These are phyloP conservation scores for Cytospora piceicola DNA, from an alignment of 2,329 filamentous ascomycete genomes.

Conservation along the genomic window DNA sequence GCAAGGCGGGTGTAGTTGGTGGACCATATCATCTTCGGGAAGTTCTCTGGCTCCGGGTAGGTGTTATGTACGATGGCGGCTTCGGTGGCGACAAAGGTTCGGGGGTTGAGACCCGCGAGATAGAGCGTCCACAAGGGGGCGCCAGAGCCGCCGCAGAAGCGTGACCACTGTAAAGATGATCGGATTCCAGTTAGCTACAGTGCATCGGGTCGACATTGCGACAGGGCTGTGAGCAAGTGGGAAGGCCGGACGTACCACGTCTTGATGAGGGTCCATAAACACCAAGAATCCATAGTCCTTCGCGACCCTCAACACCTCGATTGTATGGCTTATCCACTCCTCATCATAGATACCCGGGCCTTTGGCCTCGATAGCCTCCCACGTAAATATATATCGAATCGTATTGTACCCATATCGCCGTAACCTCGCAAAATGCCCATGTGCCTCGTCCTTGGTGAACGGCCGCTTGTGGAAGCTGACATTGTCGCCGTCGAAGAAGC, in stretches of 20 bases:
- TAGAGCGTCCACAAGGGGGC: constrained; percentile 98
- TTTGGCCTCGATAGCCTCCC: constrained; percentile 96
- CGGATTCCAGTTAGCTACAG: constrained; percentile 14
- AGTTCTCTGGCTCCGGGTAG: constrained; percentile 80
- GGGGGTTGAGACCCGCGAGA: constrained; percentile 87
- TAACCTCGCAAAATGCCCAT: constrained; percentile 82
- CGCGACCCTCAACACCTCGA: constrained; percentile 79
- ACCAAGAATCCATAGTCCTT: constrained; percentile 93
- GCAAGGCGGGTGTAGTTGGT: constrained; percentile 93
- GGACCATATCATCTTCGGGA: constrained; percentile 99
- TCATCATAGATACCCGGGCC: constrained; percentile 94
- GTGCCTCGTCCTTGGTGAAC: constrained; percentile 81
- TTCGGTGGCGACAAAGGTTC: constrained; percentile 82
- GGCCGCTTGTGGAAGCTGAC: constrained; percentile 88
- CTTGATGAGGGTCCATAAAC: constrained; percentile 99
- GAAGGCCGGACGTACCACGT: constrained; percentile 68
- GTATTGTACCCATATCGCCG: constrained; percentile 94
- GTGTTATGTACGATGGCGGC: constrained; percentile 95
- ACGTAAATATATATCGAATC: constrained; percentile 95
- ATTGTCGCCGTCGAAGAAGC: constrained; percentile 91
- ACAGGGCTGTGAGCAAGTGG: constrained; percentile 30
- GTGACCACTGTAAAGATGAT: constrained; percentile 71
- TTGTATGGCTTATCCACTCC: constrained; percentile 88
- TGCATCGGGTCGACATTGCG: neutral
- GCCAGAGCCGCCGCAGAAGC: constrained; percentile 91